A percentile compares a stretch with the other conserved stretches of the same genome.
Evolutionary conservation across 129 eudicot genomes (phyloP).

Genomic region (Flaveria sonorensis): DNA sequence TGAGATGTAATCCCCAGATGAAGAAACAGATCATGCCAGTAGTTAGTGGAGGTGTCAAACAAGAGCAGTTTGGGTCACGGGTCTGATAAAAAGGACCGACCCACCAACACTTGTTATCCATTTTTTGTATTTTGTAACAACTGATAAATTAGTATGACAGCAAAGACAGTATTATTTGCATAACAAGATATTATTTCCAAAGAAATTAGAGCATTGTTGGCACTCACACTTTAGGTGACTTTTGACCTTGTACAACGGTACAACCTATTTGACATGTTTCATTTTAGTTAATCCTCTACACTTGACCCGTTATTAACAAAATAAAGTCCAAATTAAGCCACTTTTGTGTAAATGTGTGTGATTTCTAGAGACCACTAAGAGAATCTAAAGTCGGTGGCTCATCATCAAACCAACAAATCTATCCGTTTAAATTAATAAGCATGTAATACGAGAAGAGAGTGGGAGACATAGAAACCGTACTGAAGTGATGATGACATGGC

Average conservation of each 20-base stretch:
- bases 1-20: not conserved
- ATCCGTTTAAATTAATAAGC: not conserved
- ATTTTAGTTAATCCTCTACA: too few relatives aligned
- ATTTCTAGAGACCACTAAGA: not conserved
- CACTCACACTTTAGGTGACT: too few relatives aligned
- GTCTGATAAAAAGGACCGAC: not conserved
- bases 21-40: not conserved
- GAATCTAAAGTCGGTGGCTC: not conserved
- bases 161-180: not conserved
- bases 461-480: constrained; percentile 41
- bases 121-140: not conserved
- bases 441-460: not conserved
- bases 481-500: constrained; percentile 95
- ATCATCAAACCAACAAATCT: not conserved
- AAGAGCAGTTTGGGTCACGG: not conserved
- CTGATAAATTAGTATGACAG: not conserved
- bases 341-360: too few relatives aligned
- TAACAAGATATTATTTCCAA: not conserved
- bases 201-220: too few relatives aligned
- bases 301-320: too few relatives aligned
- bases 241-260: too few relatives aligned
- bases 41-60: not conserved
- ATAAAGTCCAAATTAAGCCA: too few relatives aligned
- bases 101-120: not conserved
- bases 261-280: too few relatives aligned